Evolutionary conservation across 1,139 yeast genomes (phyloP).

Genomic region (Candida sanyaensis): DNA sequence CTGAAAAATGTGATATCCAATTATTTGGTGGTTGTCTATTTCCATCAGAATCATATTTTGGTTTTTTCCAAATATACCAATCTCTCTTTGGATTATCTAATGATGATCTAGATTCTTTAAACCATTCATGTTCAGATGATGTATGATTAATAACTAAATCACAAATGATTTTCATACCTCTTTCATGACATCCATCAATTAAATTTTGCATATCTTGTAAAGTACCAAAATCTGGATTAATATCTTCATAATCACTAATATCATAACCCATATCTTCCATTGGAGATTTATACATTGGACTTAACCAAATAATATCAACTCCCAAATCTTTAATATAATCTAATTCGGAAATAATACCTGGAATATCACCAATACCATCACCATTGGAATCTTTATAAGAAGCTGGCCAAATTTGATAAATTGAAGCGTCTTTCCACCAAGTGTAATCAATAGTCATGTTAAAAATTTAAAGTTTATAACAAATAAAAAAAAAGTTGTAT

Average conservation of each 20-base stretch:
- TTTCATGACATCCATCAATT: constrained; percentile 46
- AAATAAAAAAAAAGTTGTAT: neutral
- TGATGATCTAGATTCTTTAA: constrained; percentile 54
- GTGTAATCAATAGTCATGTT: constrained; percentile 15
- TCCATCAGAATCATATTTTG: constrained; percentile 47
- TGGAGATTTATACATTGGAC: constrained; percentile 61
- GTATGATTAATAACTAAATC: constrained; percentile 64
- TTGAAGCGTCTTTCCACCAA: constrained; percentile 62
- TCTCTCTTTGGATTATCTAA: constrained; percentile 56
- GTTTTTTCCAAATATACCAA: constrained; percentile 62
- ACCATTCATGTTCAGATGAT: constrained; percentile 58
- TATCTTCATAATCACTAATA: constrained; percentile 52
- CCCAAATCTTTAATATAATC: constrained; percentile 57
- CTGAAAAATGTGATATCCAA: constrained; percentile 55
- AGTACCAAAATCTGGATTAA: constrained; percentile 56
- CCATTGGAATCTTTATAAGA: constrained; percentile 58
- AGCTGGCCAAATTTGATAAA: constrained; percentile 63
- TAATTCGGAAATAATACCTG: constrained; percentile 52
- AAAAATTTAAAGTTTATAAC: neutral
- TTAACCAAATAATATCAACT: constrained; percentile 55
- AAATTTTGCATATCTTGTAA: constrained; percentile 51
- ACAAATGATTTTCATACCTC: constrained; percentile 53
- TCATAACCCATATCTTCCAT: constrained; percentile 68
- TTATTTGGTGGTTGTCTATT: constrained; percentile 57
- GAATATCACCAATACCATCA: constrained; percentile 59